Conservation (phyloP, 768 basidiomycete genomes). For the Mrakia frigida region DNA sequence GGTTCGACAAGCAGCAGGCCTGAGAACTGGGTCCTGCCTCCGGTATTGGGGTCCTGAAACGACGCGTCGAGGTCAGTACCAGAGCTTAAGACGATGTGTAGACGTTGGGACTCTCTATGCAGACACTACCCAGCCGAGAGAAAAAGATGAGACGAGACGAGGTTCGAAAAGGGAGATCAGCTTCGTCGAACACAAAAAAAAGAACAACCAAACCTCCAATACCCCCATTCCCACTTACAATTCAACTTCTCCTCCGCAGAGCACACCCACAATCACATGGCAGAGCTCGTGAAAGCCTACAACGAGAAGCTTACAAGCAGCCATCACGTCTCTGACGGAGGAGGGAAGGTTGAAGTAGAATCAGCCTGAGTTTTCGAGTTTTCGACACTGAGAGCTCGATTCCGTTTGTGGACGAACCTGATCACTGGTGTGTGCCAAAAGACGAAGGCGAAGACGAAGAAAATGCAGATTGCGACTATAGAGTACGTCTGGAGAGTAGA, state of each 20-base stretch:
- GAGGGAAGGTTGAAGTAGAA: neutral
- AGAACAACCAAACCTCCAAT: no score
- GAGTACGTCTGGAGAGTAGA: neutral
- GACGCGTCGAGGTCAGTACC: neutral
- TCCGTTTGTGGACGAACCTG: neutral
- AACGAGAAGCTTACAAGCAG: constrained; percentile 55
- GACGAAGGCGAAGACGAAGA: constrained; percentile 22
- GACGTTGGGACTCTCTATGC: constrained; percentile 52
- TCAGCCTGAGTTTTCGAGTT: neutral
- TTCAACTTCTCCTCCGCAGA: constrained; percentile 12
- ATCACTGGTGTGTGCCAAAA: constrained; percentile 18
- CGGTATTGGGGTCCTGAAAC: constrained; percentile 63
- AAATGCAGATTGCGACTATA: constrained; percentile 18
- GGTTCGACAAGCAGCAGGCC: constrained; percentile 7
- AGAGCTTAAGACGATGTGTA: neutral
- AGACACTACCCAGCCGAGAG: constrained; percentile 69
- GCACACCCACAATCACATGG: constrained; percentile 60
- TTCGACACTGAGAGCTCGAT: neutral
- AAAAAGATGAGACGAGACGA: neutral
- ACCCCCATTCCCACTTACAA: no score
- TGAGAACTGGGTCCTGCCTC: constrained; percentile 58
- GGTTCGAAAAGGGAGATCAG: constrained; percentile 62
- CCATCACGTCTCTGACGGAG: constrained; percentile 8
- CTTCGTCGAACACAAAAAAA: neutral
- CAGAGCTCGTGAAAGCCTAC: constrained; percentile 87